Percentiles rank a stretch among this genome's conserved stretches.
These are phyloP conservation scores for Fomitopsis betulina DNA, from an alignment of 1,284 basidiomycete genomes.

Conservation along the genomic window DNA sequence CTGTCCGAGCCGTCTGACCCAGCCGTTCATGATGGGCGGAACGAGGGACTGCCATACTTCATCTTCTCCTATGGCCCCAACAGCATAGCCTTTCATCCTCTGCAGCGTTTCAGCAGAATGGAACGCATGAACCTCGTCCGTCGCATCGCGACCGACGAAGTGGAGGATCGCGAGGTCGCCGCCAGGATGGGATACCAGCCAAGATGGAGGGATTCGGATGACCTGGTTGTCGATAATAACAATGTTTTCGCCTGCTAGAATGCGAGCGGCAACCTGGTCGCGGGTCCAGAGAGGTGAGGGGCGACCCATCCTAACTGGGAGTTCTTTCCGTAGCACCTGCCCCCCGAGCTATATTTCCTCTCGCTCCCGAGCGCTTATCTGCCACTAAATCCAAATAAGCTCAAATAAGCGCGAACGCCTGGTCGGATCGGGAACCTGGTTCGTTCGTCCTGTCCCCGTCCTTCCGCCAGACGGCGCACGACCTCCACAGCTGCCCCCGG, in stretches of 20 bases:
- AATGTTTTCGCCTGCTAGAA: slow-evolving; percentile 75
- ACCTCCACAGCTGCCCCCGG: background rate
- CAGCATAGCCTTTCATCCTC: slow-evolving; percentile 66
- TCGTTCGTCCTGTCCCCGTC: background rate
- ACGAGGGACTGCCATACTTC: slow-evolving; percentile 77
- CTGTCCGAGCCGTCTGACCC: slow-evolving; percentile 48
- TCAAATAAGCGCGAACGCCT: background rate
- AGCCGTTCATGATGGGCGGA: slow-evolving; percentile 87
- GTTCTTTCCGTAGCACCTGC: background rate
- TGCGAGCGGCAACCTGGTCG: slow-evolving; percentile 58
- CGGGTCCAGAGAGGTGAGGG: slow-evolving; percentile 41
- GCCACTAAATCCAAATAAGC: background rate
- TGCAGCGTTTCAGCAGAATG: slow-evolving; percentile 69
- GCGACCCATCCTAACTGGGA: slow-evolving; percentile 22
- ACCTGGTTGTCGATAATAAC: slow-evolving; percentile 78
- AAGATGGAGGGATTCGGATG: slow-evolving; percentile 77
- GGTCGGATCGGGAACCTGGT: background rate
- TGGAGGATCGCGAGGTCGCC: slow-evolving; percentile 89
- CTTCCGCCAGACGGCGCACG: background rate
- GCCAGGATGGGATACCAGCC: slow-evolving; percentile 89
- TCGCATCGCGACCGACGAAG: slow-evolving; percentile 93
- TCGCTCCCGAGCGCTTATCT: background rate
- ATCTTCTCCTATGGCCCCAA: slow-evolving; percentile 66
- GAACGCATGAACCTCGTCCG: slow-evolving; percentile 93
- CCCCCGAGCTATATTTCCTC: background rate